Percentiles rank a stretch among this genome's conserved stretches.
Conservation (phyloP, 148 eudicot species). For the Rhododendron molle region DNA sequence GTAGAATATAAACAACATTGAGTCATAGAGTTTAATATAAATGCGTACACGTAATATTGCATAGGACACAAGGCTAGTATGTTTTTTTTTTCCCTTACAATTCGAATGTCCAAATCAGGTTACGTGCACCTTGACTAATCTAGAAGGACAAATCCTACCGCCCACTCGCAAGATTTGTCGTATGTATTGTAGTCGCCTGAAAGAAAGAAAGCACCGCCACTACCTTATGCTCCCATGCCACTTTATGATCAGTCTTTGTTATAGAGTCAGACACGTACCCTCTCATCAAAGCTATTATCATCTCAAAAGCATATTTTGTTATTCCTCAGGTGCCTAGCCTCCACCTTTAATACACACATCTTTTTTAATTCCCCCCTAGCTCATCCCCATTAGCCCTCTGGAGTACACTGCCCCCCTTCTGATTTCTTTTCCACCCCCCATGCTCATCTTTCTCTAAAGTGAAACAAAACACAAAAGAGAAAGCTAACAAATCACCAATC, state of each 20-base stretch:
- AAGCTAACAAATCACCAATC: neutral
- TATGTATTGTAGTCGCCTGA: neutral
- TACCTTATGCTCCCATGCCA: neutral
- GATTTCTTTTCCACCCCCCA: neutral
- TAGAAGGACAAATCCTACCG: no score
- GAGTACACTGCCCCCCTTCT: neutral
- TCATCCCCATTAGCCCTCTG: neutral
- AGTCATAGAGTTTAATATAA: no score
- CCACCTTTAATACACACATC: neutral
- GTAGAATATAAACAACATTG: neutral
- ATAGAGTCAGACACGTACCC: neutral
- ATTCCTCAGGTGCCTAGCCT: neutral
- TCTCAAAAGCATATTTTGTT: constrained; percentile 7
- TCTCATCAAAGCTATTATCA: neutral
- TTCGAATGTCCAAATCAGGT: no score
- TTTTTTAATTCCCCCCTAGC: neutral
- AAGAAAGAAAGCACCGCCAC: constrained; percentile 4
- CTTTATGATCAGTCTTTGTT: constrained; percentile 1
- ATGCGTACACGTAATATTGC: neutral
- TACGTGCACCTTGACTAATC: no score
- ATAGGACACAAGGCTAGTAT: no score
- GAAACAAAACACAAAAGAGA: neutral
- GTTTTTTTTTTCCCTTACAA: neutral
- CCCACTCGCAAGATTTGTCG: neutral
- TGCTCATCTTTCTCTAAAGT: constrained; percentile 4